These are phyloP conservation scores for Leptographium wingfieldii DNA, from an alignment of 2,329 filamentous ascomycete species.

Conservation along the genomic window DNA sequence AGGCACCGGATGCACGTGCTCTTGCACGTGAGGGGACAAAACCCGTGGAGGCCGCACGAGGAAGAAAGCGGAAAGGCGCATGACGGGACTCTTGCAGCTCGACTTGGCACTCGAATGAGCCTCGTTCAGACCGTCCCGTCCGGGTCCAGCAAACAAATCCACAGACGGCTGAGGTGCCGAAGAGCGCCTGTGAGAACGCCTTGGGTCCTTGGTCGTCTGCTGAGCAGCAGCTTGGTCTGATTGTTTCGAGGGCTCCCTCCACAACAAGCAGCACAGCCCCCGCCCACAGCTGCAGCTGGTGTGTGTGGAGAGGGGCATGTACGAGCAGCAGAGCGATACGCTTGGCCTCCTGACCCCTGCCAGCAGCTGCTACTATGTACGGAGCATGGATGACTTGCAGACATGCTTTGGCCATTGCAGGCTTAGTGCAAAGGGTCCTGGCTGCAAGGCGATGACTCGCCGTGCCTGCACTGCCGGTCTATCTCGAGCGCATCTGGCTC, in stretches of 20 bases:
- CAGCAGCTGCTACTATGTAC: too few species aligned
- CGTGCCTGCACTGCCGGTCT: background rate
- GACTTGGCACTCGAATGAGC: background rate
- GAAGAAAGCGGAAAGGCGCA: background rate
- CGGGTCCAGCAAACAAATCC: background rate
- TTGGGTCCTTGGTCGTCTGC: background rate
- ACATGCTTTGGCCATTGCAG: background rate
- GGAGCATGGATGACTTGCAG: background rate
- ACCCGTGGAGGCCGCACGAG: background rate
- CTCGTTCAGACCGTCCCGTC: background rate
- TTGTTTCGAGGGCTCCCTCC: background rate
- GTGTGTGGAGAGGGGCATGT: background rate
- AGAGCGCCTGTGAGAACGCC: slow-evolving; percentile 5
- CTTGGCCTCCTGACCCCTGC: background rate
- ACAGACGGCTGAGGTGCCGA: background rate
- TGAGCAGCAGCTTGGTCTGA: background rate
- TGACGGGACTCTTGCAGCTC: too few species aligned
- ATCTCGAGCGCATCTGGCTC: background rate
- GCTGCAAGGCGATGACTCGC: background rate
- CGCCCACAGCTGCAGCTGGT: background rate
- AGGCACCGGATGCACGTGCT: background rate
- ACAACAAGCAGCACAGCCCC: background rate
- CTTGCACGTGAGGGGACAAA: background rate
- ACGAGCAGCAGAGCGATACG: background rate
- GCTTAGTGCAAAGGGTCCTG: background rate